A percentile compares a stretch with the other conserved stretches of the same genome.
Evolutionary conservation across 176 grass and related monocot species (phyloP).

Genomic region (Carex littledalei): DNA sequence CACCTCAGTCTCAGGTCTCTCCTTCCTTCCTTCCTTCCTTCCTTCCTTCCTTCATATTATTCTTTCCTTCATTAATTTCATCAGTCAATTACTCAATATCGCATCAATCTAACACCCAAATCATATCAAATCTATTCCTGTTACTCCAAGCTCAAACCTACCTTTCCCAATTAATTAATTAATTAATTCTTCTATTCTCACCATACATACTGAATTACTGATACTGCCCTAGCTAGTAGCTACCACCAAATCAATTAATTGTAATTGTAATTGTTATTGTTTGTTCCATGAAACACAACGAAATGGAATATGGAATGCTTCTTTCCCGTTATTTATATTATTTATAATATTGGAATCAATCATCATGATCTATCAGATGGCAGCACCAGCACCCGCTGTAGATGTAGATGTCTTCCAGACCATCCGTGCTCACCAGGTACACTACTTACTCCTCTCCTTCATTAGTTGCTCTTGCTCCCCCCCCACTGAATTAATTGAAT

Average conservation of each 20-base stretch:
- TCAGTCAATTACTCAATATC: background rate
- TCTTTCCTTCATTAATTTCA: background rate
- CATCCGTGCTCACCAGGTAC: slow-evolving; percentile 54
- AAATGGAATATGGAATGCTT: background rate
- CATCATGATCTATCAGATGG: slow-evolving; percentile 36
- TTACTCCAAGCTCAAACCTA: too few species aligned
- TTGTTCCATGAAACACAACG: too few species aligned
- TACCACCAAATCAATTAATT: too few species aligned
- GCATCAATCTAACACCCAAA: background rate
- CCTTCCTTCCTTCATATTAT: background rate
- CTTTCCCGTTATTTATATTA: too few species aligned
- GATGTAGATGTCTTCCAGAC: slow-evolving; percentile 31
- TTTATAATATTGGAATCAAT: too few species aligned
- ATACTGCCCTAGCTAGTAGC: too few species aligned
- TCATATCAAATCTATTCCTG: background rate
- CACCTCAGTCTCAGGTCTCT: background rate
- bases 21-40: background rate
- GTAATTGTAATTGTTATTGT: too few species aligned
- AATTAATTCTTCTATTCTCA: too few species aligned
- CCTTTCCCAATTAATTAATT: too few species aligned
- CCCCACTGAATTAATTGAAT: background rate
- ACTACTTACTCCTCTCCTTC: background rate
- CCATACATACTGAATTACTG: too few species aligned
- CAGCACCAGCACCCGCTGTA: slow-evolving; percentile 29
- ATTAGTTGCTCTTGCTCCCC: background rate